Conservation (phyloP, 306 rosid species). For the Vigna radiata region DNA sequence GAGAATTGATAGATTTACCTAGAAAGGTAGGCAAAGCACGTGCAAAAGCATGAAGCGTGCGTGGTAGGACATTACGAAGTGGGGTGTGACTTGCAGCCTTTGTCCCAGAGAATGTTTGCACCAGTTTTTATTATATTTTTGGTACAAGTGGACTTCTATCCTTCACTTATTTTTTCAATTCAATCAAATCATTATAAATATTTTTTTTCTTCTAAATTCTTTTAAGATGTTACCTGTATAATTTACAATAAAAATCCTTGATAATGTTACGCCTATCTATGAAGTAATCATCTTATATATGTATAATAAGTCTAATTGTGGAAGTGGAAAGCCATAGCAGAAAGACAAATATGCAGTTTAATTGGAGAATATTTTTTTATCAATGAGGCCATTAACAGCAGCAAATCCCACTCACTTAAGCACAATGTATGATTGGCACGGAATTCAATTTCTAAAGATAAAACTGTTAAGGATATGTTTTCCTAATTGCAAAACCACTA, state of each 20-base stretch:
- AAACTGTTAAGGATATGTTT: constrained; percentile 14
- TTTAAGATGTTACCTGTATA: no score
- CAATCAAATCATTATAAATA: no score
- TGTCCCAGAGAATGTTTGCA: background rate
- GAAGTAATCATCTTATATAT: no score
- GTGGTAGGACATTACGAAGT: constrained; percentile 38
- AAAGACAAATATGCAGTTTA: constrained; percentile 30
- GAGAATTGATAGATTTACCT: constrained; percentile 7
- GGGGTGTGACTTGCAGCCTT: constrained; percentile 34
- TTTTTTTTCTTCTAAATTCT: no score
- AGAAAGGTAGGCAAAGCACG: constrained; percentile 35
- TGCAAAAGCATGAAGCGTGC: constrained; percentile 41
- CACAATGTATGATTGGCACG: constrained; percentile 22
- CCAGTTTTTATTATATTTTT: background rate
- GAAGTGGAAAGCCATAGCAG: constrained; percentile 35
- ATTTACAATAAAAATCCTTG: background rate
- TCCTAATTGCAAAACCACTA: constrained; percentile 30
- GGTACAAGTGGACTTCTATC: background rate
- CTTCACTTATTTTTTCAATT: background rate
- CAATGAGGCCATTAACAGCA: constrained; percentile 41
- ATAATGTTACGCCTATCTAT: background rate
- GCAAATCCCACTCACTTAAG: constrained; percentile 28
- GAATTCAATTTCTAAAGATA: constrained; percentile 13
- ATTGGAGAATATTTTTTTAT: no score
- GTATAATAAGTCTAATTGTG: background rate